A percentile compares a stretch with the other conserved stretches of the same genome.
Conservation (phyloP, 352 stramenopile species). For the Phytopythium helicoides region DNA sequence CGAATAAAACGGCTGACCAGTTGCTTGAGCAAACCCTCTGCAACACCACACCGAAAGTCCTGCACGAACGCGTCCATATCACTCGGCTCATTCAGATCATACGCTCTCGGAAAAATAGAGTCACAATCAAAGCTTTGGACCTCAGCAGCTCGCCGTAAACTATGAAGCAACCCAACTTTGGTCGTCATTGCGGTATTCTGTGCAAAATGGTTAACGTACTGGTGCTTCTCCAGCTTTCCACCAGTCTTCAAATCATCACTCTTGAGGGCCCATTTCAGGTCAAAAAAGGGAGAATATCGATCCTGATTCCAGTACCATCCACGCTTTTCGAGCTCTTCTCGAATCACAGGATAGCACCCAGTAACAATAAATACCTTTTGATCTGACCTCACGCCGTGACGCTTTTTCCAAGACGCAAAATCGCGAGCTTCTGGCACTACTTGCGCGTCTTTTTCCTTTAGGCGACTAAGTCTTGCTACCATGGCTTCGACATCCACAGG, state of each 20-base stretch:
- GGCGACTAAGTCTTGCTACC: slow-evolving; percentile 68
- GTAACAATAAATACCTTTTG: slow-evolving; percentile 91
- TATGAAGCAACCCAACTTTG: slow-evolving; percentile 89
- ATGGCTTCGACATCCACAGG: slow-evolving; percentile 61
- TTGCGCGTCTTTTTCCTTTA: slow-evolving; percentile 65
- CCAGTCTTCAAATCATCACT: slow-evolving; percentile 74
- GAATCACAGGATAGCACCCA: slow-evolving; percentile 91
- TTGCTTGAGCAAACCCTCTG: slow-evolving; percentile 83
- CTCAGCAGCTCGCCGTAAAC: slow-evolving; percentile 71
- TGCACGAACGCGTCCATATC: slow-evolving; percentile 90
- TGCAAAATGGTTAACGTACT: slow-evolving; percentile 91
- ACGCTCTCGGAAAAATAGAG: slow-evolving; percentile 85
- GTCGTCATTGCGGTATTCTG: slow-evolving; percentile 92
- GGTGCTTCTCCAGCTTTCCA: slow-evolving; percentile 76
- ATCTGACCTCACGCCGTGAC: slow-evolving; percentile 64
- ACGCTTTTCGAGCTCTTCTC: slow-evolving; percentile 82
- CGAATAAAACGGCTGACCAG: slow-evolving; percentile 16
- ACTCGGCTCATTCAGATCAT: slow-evolving; percentile 82
- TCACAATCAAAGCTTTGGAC: slow-evolving; percentile 82
- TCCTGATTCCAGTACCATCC: slow-evolving; percentile 90
- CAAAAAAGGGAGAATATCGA: slow-evolving; percentile 81
- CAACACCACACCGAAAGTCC: slow-evolving; percentile 87
- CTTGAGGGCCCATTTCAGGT: slow-evolving; percentile 92
- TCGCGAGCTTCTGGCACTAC: slow-evolving; percentile 73
- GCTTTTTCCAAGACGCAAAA: slow-evolving; percentile 90